Conservation (phyloP, 2,329 filamentous ascomycete species). For the Fusarium mexicanum region DNA sequence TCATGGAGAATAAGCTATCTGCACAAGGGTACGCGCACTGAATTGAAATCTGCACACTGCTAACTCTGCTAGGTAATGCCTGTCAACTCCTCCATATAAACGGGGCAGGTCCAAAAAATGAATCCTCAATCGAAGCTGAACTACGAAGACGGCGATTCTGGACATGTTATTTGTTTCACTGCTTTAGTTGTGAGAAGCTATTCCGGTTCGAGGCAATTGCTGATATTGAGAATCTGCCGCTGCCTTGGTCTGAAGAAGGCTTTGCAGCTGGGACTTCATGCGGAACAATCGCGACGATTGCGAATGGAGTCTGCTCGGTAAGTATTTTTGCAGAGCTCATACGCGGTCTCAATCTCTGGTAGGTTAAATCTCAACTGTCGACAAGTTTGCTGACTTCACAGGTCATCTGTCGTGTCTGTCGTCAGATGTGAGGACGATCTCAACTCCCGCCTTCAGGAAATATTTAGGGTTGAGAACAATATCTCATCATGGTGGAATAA, state of each 20-base stretch:
- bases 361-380: accelerated
- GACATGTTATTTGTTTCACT: conserved; percentile 1
- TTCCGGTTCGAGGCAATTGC: not conserved
- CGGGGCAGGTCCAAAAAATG: not conserved
- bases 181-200: not conserved
- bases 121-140: not conserved
- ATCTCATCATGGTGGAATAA: not conserved
- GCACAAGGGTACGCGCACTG: conserved; percentile 8
- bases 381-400: accelerated
- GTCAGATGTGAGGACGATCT: not conserved
- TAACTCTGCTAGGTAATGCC: conserved; percentile 9
- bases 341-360: not conserved
- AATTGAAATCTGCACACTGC: accelerated
- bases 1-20: conserved; percentile 35
- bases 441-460: not conserved
- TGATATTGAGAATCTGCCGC: not conserved
- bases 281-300: not conserved
- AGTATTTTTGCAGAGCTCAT: not conserved
- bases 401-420: not conserved
- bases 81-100: conserved; percentile 29
- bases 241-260: not conserved
- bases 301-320: accelerated
- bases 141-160: not conserved
- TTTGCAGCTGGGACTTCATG: accelerated
- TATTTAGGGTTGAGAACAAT: not conserved